Evolutionary conservation across 169 alveolate genomes (phyloP).

Genomic region (Plasmodium reichenowi): DNA sequence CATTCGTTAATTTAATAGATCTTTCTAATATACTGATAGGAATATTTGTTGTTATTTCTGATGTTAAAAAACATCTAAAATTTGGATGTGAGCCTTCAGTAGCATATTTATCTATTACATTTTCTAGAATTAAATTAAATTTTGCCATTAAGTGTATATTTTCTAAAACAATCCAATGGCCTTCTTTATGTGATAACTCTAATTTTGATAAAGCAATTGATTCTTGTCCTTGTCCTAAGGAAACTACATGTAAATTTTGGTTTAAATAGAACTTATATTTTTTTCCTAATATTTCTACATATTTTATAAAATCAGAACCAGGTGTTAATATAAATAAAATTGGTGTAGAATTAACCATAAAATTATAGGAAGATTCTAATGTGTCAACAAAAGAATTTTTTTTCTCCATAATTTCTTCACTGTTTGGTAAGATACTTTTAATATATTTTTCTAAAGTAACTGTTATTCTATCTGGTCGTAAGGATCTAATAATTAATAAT

Average conservation of each 20-base stretch:
- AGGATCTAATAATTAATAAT: constrained; percentile 93
- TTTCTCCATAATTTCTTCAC: constrained; percentile 93
- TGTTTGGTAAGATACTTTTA: constrained; percentile 93
- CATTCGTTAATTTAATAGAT: constrained; percentile 96
- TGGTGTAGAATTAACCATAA: constrained; percentile 94
- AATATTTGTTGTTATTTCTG: constrained; percentile 94
- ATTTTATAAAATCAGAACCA: constrained; percentile 96
- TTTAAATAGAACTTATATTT: constrained; percentile 88
- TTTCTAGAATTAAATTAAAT: constrained; percentile 95
- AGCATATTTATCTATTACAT: constrained; percentile 94
- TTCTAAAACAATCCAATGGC: constrained; percentile 97
- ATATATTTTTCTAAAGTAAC: constrained; percentile 93
- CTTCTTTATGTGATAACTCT: constrained; percentile 95
- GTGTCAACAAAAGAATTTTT: constrained; percentile 92
- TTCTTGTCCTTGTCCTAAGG: constrained; percentile 96
- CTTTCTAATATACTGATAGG: constrained; percentile 97
- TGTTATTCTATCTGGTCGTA: constrained; percentile 96
- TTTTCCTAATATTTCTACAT: constrained; percentile 92
- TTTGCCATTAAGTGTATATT: constrained; percentile 96
- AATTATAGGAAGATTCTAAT: constrained; percentile 89
- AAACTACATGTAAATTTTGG: constrained; percentile 93
- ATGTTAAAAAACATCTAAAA: constrained; percentile 95
- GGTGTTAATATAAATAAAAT: constrained; percentile 95
- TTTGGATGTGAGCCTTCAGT: constrained; percentile 95
- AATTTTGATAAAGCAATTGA: constrained; percentile 93